Percentiles rank a stretch among this genome's conserved stretches.
phyloP scores from a whole-genome alignment of 108 stramenopile genomes.

The Conticribra guillardii region DNA sequence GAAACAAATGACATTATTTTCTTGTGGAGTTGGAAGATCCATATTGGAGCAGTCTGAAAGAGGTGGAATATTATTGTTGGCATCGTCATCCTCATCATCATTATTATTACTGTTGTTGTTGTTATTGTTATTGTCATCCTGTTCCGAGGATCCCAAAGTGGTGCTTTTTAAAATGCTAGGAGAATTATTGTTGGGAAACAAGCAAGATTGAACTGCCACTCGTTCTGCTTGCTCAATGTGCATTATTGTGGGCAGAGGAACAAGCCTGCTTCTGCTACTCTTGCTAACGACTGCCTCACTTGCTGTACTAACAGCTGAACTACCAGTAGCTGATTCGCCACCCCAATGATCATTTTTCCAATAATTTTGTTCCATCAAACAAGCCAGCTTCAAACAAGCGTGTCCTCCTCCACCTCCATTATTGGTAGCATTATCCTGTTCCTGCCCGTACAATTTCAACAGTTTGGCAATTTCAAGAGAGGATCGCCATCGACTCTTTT shows the following conservation, averaged over 20 bases:
- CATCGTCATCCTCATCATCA: no score
- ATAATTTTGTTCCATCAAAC: constrained; percentile 12
- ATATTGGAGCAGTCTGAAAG: no score
- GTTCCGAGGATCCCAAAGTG: no score
- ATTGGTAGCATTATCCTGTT: background rate
- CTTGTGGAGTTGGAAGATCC: constrained; percentile 18
- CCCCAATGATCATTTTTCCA: background rate
- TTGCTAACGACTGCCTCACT: no score
- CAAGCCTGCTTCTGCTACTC: no score
- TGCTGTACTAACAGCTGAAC: no score
- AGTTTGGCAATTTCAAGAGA: constrained; percentile 30
- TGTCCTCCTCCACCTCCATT: background rate
- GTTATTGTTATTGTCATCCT: no score
- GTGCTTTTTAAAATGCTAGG: no score
- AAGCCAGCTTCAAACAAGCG: constrained; percentile 38
- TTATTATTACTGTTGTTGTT: no score
- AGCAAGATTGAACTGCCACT: constrained; percentile 28
- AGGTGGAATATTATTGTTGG: no score
- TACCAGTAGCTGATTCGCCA: background rate
- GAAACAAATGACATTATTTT: constrained; percentile 38
- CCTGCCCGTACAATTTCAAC: constrained; percentile 32
- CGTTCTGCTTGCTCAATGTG: constrained; percentile 43
- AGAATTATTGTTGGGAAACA: constrained; percentile 15
- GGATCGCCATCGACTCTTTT: constrained; percentile 31
- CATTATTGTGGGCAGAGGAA: constrained; percentile 20